These are phyloP conservation scores for Mucor piriformis DNA, from an alignment of 371 early-diverging fungal species.

Conservation along the genomic window DNA sequence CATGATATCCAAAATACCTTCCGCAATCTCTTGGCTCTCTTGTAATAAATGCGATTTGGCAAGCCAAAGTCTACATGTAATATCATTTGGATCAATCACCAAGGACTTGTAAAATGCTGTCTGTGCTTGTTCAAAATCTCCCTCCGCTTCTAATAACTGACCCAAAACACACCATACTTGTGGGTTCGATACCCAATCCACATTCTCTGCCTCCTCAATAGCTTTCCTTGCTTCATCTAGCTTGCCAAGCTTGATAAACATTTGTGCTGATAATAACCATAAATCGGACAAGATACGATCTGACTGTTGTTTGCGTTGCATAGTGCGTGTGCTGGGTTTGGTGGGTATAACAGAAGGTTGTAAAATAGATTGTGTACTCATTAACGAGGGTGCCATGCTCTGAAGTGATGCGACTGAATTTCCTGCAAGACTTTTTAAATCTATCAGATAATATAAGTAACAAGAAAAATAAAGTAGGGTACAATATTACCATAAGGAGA, in stretches of 20 bases:
- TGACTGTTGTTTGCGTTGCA: slow-evolving; percentile 19
- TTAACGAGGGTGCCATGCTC: slow-evolving; percentile 32
- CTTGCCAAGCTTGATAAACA: slow-evolving; percentile 58
- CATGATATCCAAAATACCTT: slow-evolving; percentile 55
- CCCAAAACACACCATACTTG: slow-evolving; percentile 67
- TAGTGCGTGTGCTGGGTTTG: slow-evolving; percentile 30
- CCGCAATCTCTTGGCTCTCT: slow-evolving; percentile 54
- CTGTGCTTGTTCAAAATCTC: slow-evolving; percentile 48
- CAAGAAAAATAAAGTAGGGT: background rate
- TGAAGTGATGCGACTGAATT: slow-evolving; percentile 29
- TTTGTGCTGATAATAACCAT: slow-evolving; percentile 68
- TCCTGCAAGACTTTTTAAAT: slow-evolving; percentile 14
- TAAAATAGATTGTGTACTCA: slow-evolving; percentile 28
- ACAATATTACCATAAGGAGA: slow-evolving; percentile 19
- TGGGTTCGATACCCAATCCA: slow-evolving; percentile 56
- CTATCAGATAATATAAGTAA: slow-evolving; percentile 7
- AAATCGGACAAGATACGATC: slow-evolving; percentile 41
- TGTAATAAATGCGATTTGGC: slow-evolving; percentile 49
- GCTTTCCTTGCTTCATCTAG: slow-evolving; percentile 69
- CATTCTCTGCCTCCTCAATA: slow-evolving; percentile 67
- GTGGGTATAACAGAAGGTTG: slow-evolving; percentile 24
- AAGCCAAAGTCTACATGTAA: slow-evolving; percentile 45
- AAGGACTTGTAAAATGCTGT: slow-evolving; percentile 59
- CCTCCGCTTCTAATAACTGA: slow-evolving; percentile 42
- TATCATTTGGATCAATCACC: slow-evolving; percentile 51